phyloP scores from a whole-genome alignment of 2,329 filamentous ascomycete genomes.

The Curvularia sp. region DNA sequence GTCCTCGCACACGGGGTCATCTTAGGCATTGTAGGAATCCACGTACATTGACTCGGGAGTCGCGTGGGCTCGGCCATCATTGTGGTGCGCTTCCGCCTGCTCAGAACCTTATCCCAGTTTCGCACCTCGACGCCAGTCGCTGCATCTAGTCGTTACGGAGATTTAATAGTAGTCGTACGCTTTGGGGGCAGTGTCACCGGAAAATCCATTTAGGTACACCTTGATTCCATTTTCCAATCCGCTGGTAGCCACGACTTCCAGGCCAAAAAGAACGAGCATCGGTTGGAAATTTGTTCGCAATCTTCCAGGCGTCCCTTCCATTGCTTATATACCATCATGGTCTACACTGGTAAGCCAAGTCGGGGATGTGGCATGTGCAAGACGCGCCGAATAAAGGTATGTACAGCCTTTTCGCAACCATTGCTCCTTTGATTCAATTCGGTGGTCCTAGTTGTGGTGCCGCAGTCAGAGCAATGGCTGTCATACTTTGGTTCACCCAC shows the following conservation, averaged over 20 bases:
- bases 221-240: conserved; percentile 9
- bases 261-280: conserved; percentile 3
- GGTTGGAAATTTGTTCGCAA: conserved; percentile 4
- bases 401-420: conserved; percentile 25
- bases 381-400: conserved; percentile 74
- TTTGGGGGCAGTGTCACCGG: conserved; percentile 35
- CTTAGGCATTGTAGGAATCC: conserved; percentile 11
- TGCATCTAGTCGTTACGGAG: conserved; percentile 21
- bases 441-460: not conserved
- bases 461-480: conserved; percentile 6
- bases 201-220: conserved; percentile 10
- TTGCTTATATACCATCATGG: conserved; percentile 39
- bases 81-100: conserved; percentile 10
- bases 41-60: conserved; percentile 14
- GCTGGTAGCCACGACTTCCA: conserved; percentile 14
- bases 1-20: conserved; percentile 9
- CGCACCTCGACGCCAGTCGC: conserved; percentile 17
- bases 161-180: conserved; percentile 34
- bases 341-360: conserved; percentile 52
- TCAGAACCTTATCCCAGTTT: conserved; percentile 19
- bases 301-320: conserved; percentile 19
- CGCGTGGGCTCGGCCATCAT: conserved; percentile 20
- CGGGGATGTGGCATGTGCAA: conserved; percentile 76
- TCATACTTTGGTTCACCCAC: conserved; percentile 4
- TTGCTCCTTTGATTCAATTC: conserved; percentile 12